Base-by-base conservation (phyloP, 2,329 filamentous ascomycete species). In the Fusarium irregulare region DNA sequence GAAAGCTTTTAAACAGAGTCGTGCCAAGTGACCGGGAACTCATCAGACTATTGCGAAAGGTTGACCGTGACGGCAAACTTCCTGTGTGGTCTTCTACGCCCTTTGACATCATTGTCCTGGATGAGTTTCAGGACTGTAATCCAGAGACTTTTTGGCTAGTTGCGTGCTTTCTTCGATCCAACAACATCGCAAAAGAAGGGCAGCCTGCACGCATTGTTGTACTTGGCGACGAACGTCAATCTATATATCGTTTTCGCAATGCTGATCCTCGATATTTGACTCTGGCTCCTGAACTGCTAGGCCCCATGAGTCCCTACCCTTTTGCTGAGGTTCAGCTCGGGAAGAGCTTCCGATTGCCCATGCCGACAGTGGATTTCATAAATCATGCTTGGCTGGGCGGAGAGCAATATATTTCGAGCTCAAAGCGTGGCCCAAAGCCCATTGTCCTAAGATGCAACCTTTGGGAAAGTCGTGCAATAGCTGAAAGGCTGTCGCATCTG, bases 61-160 rank as follows among this genome's bases (percentile, higher is more conserved):
- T 70, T 7, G 18, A 50, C 14, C 32, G 23, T 21, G 25, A 30
- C 9, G 25, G 58, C n/a, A 46, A 56, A 37, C 57, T 66, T 27
- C 76, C 76, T 9, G 8, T 20, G 23, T 77, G 76, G 73, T 50
- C 11, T 5, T 64, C n/a, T 11, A 23, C 30, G 13, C 73, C 73
- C 16, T 78, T 75, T 53, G 75, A 79, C n/a, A 73, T 78, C 6
- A 64, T 79, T 30, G 71, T 78, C 7, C 37, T 78, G 12, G 77
- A 79, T 32, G 77, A 79, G 56, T 71, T 79, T 21, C 77, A 78
- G 30, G 77, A 79, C 32, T 79, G 76, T 27, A 77, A 74, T 3
- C 66, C 72, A 9, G 28, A 64, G 25, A 58, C 76, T 4, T 78
- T 76, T 50, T 78, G 72, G 75, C 55, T 78, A 4, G 55, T 65